A percentile compares a stretch with the other conserved stretches of the same genome.
These are phyloP conservation scores for Solanum lycopersicoides DNA, from an alignment of 257 asterid genomes.

Conservation along the genomic window DNA sequence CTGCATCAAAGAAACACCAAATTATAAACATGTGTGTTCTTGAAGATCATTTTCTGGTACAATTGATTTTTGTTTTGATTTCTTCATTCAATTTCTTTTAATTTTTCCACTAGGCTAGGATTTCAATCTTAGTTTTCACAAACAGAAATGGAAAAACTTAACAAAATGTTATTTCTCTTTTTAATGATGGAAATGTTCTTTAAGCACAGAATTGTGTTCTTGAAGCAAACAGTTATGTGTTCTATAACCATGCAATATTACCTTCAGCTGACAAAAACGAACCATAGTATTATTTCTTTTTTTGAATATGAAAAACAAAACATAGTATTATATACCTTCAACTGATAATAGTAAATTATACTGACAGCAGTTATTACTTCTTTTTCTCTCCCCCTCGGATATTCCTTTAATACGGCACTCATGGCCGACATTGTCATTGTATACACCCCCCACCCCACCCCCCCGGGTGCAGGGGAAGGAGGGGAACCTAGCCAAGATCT, in stretches of 20 bases:
- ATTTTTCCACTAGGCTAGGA: background rate
- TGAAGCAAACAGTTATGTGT: background rate
- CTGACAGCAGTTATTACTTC: background rate
- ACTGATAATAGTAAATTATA: background rate
- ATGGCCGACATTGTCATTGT: background rate
- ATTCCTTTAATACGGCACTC: background rate
- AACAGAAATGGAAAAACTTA: background rate
- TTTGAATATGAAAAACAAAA: too few relatives aligned
- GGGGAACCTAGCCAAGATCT: background rate
- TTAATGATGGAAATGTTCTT: too few relatives aligned
- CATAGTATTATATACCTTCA: background rate
- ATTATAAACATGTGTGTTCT: too few relatives aligned
- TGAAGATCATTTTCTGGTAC: background rate
- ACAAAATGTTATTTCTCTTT: too few relatives aligned
- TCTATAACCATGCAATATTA: background rate
- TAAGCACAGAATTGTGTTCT: too few relatives aligned
- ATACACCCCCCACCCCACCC: too few relatives aligned
- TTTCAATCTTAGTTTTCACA: background rate
- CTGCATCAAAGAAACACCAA: background rate
- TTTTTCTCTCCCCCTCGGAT: background rate
- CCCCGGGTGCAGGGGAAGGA: background rate
- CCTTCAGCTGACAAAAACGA: too few relatives aligned
- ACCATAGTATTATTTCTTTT: too few relatives aligned
- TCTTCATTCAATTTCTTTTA: background rate
- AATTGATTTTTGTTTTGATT: background rate